Evolutionary conservation across 73 alveolate genomes (phyloP), one percentile per base, ranked within the genome.

Genomic region (Tetrahymena borealis): DNA sequence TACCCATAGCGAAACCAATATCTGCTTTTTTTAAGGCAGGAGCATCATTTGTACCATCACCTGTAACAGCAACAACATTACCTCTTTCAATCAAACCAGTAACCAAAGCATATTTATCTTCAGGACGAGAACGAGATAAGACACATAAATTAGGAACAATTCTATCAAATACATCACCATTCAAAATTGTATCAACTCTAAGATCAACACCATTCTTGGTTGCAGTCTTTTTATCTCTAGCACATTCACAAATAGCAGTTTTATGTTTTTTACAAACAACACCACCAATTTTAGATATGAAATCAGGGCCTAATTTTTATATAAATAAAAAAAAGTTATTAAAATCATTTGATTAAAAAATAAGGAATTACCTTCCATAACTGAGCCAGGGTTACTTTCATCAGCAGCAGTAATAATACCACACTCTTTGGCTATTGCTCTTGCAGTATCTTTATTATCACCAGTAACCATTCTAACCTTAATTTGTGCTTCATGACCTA

Each of bases 11-110:
- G 94, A 98, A 97, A 24, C 99, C 99, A 12, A 98, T 98, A 96
- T 98, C 99, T 60, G 99, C 96, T 94, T 97, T 96, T 32, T 94
- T 96, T 36, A 98, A 91, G 40, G 99, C 99, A 41, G 99, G 99
- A n/a, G 99, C 99, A 95, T 98, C 99, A 96, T 96, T 97, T 0
- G 99, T 97, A 39, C 99, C 99, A 92, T 97, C 99, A 7, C 99
- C 99, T 18, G 99, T 98, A 35, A 98, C 99, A 32, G 99, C 99
- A 20, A 98, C 99, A 32, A 96, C 97, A 79, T 96, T 95, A 15
- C 97, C 99, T 43, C 96, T 79, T 32, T 95, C 97, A 78, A 96
- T 97, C 32, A 98, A 93, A 43, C 99, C 99, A n/a, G 96, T 94
- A 7, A 97, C 98, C 90, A 98, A 93, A 40, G 98, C 95, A 94